Evolutionary conservation across 2,329 filamentous ascomycete genomes (phyloP).

Genomic region (Stagonosporopsis vannaccii): DNA sequence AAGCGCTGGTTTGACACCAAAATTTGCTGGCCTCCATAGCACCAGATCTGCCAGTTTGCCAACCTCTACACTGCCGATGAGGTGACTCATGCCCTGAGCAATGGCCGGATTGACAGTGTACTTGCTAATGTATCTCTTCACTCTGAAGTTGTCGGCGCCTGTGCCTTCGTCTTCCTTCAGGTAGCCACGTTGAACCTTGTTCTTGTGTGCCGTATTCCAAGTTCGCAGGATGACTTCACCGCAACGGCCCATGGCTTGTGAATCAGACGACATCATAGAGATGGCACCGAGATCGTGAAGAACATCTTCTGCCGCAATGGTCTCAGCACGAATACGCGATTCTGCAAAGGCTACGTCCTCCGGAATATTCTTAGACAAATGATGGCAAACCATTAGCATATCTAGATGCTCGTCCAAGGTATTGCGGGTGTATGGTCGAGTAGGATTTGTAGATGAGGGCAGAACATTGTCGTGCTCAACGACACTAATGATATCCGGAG

Average conservation of each 20-base stretch:
- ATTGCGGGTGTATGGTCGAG: constrained; percentile 86
- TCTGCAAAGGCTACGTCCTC: constrained; percentile 97
- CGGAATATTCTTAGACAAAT: constrained; percentile 88
- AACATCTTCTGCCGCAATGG: constrained; percentile 95
- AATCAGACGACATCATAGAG: constrained; percentile 96
- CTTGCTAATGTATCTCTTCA: constrained; percentile 92
- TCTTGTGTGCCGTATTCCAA: constrained; percentile 98
- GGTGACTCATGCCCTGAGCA: constrained; percentile 86
- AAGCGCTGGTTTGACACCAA: constrained; percentile 82
- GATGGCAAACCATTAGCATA: constrained; percentile 99
- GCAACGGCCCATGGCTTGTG: constrained; percentile 95
- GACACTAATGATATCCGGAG: constrained; percentile 93
- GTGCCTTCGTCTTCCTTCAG: constrained; percentile 80
- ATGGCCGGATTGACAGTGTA: constrained; percentile 96
- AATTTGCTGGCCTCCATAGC: constrained; percentile 83
- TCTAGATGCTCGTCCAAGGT: constrained; percentile 96
- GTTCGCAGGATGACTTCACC: constrained; percentile 92
- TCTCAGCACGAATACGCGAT: constrained; percentile 91
- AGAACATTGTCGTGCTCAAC: constrained; percentile 89
- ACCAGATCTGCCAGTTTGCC: constrained; percentile 91
- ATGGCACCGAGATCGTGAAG: constrained; percentile 94
- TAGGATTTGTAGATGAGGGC: constrained; percentile 91
- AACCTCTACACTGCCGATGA: constrained; percentile 86
- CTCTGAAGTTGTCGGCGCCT: constrained; percentile 86
- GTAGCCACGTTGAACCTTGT: constrained; percentile 81